Conservation (phyloP, 306 rosid genomes). For the Quercus glauca region DNA sequence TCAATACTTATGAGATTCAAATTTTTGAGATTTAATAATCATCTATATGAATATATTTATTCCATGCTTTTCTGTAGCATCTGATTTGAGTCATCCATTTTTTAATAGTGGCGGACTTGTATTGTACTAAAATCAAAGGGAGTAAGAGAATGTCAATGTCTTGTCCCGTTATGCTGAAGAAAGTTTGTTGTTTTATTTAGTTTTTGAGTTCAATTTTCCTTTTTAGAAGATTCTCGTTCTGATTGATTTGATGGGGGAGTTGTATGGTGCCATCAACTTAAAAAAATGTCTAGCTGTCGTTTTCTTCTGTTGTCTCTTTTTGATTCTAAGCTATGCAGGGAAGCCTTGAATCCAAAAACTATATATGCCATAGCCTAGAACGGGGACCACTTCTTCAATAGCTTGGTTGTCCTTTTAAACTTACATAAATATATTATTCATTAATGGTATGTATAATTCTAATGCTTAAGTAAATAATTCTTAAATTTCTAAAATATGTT, state of each 20-base stretch:
- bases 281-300: constrained; percentile 27
- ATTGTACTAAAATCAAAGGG: constrained; percentile 32
- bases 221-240: constrained; percentile 51
- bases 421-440: constrained; percentile 24
- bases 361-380: constrained; percentile 34
- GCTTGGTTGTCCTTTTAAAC: constrained; percentile 37
- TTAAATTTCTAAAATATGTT: constrained; percentile 24
- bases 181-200: constrained; percentile 39
- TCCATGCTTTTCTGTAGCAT: constrained; percentile 27
- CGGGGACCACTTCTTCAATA: constrained; percentile 61
- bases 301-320: constrained; percentile 26
- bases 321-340: constrained; percentile 30
- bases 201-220: constrained; percentile 34
- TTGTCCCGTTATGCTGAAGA: constrained; percentile 46
- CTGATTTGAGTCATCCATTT: constrained; percentile 33
- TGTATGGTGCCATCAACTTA: constrained; percentile 30
- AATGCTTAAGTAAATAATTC: constrained; percentile 24
- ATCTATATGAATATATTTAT: constrained; percentile 28
- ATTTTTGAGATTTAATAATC: constrained; percentile 26
- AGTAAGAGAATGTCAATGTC: constrained; percentile 52
- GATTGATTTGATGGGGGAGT: constrained; percentile 40
- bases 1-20: constrained; percentile 29
- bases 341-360: constrained; percentile 38
- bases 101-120: constrained; percentile 36
- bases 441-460: constrained; percentile 23